Conservation (phyloP, 2,329 filamentous ascomycete species). For the Rosellinia necatrix region DNA sequence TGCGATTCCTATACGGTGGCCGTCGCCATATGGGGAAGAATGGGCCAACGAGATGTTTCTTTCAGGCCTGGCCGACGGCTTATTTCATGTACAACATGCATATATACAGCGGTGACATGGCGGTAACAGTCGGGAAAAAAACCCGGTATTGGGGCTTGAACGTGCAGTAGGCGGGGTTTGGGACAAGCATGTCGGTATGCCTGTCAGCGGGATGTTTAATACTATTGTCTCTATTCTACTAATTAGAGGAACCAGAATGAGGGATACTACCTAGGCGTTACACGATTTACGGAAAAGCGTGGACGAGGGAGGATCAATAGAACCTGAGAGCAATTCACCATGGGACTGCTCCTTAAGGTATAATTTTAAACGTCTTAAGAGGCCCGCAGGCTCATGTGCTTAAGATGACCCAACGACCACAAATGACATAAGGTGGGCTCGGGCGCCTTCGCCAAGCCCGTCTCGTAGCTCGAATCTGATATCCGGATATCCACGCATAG, state of each 20-base stretch:
- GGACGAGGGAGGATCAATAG: conserved; percentile 1
- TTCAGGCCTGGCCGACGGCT: not conserved
- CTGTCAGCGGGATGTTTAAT: not conserved
- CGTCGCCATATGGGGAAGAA: conserved; percentile 13
- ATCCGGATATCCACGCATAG: too few relatives aligned
- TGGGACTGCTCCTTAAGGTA: not conserved
- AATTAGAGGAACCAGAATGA: not conserved
- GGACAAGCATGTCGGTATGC: conserved; percentile 10
- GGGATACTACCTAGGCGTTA: not conserved
- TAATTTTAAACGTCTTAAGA: not conserved
- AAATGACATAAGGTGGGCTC: too few relatives aligned
- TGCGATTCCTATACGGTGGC: conserved; percentile 9
- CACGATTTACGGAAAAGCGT: not conserved
- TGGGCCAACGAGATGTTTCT: not conserved
- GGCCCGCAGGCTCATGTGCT: not conserved
- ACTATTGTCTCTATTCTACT: conserved; percentile 3
- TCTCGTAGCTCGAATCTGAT: too few relatives aligned
- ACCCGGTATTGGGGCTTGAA: conserved; percentile 4
- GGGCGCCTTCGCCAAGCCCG: too few relatives aligned
- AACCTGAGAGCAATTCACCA: not conserved
- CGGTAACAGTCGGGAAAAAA: conserved; percentile 4
- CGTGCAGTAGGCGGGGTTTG: conserved; percentile 9
- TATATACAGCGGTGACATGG: conserved; percentile 4
- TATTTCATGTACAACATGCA: conserved; percentile 26
- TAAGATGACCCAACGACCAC: not conserved